Percentiles rank a stretch among this genome's conserved stretches.
Conservation (phyloP, 257 asterid genomes). For the Forsythia suspensa region DNA sequence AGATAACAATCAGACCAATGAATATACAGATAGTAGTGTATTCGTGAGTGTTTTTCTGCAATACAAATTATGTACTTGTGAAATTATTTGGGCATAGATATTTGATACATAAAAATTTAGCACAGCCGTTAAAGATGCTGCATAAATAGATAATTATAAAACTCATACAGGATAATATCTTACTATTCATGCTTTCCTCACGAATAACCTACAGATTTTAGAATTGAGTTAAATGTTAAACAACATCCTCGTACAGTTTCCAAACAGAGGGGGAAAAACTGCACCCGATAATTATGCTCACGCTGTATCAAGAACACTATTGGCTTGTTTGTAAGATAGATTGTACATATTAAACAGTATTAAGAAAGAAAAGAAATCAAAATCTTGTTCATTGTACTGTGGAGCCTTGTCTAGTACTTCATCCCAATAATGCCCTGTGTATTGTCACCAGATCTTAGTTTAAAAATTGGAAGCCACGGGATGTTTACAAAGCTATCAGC, state of each 20-base stretch:
- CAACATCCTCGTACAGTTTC: not conserved
- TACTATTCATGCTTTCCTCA: not conserved
- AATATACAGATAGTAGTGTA: not conserved
- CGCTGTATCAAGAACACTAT: not conserved
- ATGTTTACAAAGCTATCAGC: not conserved
- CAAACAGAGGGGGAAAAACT: not conserved
- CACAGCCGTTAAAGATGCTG: not conserved
- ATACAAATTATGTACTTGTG: not conserved
- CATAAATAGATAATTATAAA: constrained; percentile 2
- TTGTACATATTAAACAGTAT: not conserved
- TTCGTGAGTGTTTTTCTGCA: not conserved
- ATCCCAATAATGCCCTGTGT: not conserved
- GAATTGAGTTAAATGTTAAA: not conserved
- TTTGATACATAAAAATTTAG: not conserved
- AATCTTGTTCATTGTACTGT: not conserved
- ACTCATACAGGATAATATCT: not conserved
- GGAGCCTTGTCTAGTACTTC: not conserved
- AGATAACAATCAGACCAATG: not conserved
- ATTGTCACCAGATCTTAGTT: not conserved
- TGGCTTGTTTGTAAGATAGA: not conserved
- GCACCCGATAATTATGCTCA: not conserved
- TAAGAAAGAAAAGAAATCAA: not conserved
- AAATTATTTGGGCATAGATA: not conserved
- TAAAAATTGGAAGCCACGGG: not conserved
- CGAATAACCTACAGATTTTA: not conserved